Conservation (phyloP, 441 rosid species). For the Sinapis alba region DNA sequence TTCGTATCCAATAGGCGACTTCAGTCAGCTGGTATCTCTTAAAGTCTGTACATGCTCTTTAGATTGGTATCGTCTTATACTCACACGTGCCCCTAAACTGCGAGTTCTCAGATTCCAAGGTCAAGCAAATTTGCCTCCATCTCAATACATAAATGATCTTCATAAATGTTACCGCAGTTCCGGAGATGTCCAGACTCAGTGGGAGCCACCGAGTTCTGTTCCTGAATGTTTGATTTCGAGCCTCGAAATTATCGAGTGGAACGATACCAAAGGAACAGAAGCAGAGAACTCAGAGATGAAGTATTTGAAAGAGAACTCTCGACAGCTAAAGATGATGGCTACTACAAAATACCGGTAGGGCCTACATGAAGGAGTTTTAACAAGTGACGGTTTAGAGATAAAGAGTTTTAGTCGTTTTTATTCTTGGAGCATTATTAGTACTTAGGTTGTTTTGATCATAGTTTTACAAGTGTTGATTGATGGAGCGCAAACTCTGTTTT, state of each 20-base stretch:
- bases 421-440: not conserved
- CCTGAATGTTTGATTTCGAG: not conserved
- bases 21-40: not conserved
- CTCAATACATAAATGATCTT: not conserved
- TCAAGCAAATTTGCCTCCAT: not conserved
- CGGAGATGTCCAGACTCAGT: not conserved
- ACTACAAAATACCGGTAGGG: not conserved
- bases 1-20: not conserved
- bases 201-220: slow-evolving; percentile 8
- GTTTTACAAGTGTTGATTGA: too few species aligned
- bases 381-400: not conserved
- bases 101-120: not conserved
- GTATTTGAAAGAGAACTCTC: not conserved
- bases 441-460: not conserved
- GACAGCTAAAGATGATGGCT: not conserved
- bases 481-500: not conserved
- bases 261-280: not conserved
- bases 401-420: not conserved
- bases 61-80: not conserved
- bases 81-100: not conserved
- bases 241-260: not conserved
- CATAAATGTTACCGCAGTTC: not conserved
- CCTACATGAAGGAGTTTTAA: not conserved
- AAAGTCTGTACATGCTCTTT: not conserved
- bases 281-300: not conserved